These are phyloP conservation scores for Suhomyces emberorum DNA, from an alignment of 805 yeast species.

Conservation along the genomic window DNA sequence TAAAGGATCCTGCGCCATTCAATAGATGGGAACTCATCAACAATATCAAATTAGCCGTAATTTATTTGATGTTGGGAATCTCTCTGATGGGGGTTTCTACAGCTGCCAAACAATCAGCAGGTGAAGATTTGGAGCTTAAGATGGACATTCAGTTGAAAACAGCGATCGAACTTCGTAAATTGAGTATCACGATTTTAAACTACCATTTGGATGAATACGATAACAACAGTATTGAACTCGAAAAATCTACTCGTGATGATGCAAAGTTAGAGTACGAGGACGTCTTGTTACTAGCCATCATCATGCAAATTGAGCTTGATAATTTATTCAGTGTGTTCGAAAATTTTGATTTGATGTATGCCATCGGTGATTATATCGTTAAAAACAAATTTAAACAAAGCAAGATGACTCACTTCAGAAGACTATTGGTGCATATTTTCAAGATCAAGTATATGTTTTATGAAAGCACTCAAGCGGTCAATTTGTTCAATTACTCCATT, in stretches of 20 bases:
- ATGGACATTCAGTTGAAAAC: slow-evolving; percentile 23
- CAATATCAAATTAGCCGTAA: slow-evolving; percentile 21
- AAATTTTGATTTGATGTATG: slow-evolving; percentile 38
- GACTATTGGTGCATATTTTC: slow-evolving; percentile 27
- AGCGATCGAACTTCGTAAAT: slow-evolving; percentile 35
- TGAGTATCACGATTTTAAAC: slow-evolving; percentile 33
- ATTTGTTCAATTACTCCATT: slow-evolving; percentile 44
- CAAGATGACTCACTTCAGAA: slow-evolving; percentile 19
- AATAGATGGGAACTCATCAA: slow-evolving; percentile 4
- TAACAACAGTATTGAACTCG: slow-evolving; percentile 16
- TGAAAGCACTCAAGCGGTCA: slow-evolving; percentile 49
- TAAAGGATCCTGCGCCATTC: not conserved
- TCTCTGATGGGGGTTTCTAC: slow-evolving; percentile 13
- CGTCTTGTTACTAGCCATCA: slow-evolving; percentile 31
- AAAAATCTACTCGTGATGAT: slow-evolving; percentile 10
- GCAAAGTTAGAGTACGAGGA: slow-evolving; percentile 26
- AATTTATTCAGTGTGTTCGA: slow-evolving; percentile 38
- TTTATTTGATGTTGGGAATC: slow-evolving; percentile 21
- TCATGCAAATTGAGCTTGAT: slow-evolving; percentile 39
- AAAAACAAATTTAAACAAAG: slow-evolving; percentile 15
- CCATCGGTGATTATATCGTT: slow-evolving; percentile 37
- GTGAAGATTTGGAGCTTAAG: slow-evolving; percentile 1
- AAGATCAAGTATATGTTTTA: slow-evolving; percentile 35
- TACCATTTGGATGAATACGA: slow-evolving; percentile 42
- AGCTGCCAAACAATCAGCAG: not conserved